These are phyloP conservation scores for Carex scoparia DNA, from an alignment of 176 grass and related monocot genomes.

Conservation along the genomic window DNA sequence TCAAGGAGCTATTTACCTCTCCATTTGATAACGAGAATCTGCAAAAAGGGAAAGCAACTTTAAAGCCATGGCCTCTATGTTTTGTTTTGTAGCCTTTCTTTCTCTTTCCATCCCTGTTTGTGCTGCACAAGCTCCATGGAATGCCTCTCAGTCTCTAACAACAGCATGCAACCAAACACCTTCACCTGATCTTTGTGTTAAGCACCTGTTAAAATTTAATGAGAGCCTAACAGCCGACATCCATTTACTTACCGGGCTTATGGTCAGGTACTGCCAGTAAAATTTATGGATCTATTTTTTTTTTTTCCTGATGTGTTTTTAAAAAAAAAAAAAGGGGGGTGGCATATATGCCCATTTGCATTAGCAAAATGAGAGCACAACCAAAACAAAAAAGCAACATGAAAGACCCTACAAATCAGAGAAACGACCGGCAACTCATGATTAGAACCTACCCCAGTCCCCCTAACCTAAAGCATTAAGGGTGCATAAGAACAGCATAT, in stretches of 20 bases:
- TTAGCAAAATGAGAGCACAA: no score
- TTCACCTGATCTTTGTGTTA: slow-evolving; percentile 31
- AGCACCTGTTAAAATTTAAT: slow-evolving; percentile 26
- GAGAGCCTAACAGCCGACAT: slow-evolving; percentile 23
- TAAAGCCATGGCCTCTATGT: slow-evolving; percentile 30
- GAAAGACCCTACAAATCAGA: no score
- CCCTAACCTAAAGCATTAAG: no score
- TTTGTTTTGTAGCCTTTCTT: slow-evolving; percentile 2
- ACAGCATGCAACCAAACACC: slow-evolving; percentile 46
- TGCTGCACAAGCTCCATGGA: not conserved
- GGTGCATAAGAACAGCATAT: no score
- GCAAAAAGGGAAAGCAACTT: not conserved
- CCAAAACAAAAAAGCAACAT: no score
- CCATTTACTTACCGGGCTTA: slow-evolving; percentile 37
- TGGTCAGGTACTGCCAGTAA: slow-evolving; percentile 25
- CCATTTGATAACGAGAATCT: not conserved
- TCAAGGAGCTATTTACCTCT: not conserved
- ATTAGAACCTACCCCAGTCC: no score
- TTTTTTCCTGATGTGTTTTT: not conserved
- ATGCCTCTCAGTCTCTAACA: slow-evolving; percentile 9
- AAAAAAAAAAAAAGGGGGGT: no score
- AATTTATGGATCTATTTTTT: not conserved
- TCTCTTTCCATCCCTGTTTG: slow-evolving; percentile 30
- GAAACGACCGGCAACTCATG: no score
- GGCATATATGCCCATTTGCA: no score